Conservation (phyloP, 2,329 filamentous ascomycete species). For the Aspergillus sp. region DNA sequence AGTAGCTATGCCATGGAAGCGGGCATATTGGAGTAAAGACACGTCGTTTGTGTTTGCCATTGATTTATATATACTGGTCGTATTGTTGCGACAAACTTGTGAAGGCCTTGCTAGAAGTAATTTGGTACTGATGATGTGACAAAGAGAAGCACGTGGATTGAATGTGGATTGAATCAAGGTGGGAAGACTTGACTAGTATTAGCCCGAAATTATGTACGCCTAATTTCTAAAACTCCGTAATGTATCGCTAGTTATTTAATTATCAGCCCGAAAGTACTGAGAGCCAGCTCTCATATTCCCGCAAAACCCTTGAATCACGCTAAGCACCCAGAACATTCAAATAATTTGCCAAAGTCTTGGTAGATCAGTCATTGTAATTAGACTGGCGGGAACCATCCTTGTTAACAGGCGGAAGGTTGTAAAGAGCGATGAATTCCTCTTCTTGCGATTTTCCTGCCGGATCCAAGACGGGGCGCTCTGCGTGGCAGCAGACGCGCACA, state of each 20-base stretch:
- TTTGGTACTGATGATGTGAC: not conserved
- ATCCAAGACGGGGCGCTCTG: slow-evolving; percentile 50
- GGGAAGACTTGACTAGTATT: not conserved
- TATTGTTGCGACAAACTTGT: not conserved
- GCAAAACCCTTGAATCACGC: not conserved
- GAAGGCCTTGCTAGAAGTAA: not conserved
- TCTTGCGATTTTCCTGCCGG: slow-evolving; percentile 54
- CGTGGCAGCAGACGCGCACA: slow-evolving; percentile 51
- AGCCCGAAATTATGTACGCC: not conserved
- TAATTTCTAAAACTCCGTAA: not conserved
- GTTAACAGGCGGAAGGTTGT: slow-evolving; percentile 53
- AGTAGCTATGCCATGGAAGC: slow-evolving; percentile 45
- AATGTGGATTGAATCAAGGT: not conserved
- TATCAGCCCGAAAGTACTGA: not conserved
- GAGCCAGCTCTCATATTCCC: not conserved
- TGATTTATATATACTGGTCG: not conserved
- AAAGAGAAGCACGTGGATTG: not conserved
- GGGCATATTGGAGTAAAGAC: slow-evolving; percentile 51
- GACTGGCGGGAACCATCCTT: slow-evolving; percentile 58
- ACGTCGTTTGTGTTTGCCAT: slow-evolving; percentile 29
- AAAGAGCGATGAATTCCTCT: slow-evolving; percentile 52
- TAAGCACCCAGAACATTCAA: not conserved
- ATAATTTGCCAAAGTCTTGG: not conserved
- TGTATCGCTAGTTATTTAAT: not conserved
- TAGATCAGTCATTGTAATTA: slow-evolving; percentile 57